Evolutionary conservation across 106 monocot species (phyloP).

Genomic region (Dendrobium officinale): DNA sequence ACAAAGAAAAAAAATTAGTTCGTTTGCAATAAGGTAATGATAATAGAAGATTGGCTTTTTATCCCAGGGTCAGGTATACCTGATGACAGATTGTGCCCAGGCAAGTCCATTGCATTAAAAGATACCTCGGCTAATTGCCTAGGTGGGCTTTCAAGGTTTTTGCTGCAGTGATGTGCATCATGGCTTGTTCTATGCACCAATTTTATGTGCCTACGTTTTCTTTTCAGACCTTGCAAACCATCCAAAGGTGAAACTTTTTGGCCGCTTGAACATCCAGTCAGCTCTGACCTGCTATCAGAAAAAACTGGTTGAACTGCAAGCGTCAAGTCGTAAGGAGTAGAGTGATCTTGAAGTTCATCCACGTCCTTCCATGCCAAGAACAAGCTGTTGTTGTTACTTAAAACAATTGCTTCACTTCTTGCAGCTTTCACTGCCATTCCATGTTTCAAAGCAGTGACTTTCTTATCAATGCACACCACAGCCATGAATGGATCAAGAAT

Average conservation of each 20-base stretch:
- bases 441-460: conserved; percentile 30
- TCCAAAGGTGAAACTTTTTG: not conserved
- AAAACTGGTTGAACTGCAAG: conserved; percentile 12
- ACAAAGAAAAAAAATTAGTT: not conserved
- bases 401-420: conserved; percentile 28
- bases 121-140: too few relatives aligned
- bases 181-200: not conserved
- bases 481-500: conserved; percentile 84
- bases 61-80: not conserved
- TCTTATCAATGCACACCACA: conserved; percentile 57
- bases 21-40: not conserved
- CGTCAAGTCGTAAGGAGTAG: not conserved
- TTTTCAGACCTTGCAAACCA: conserved; percentile 9
- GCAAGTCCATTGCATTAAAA: too few relatives aligned
- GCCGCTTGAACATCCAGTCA: not conserved
- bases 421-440: conserved; percentile 48
- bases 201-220: not conserved
- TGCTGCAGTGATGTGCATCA: not conserved
- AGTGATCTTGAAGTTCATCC: not conserved
- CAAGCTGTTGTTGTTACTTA: conserved; percentile 11
- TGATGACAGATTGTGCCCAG: not conserved
- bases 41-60: not conserved
- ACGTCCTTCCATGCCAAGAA: conserved; percentile 3
- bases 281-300: conserved; percentile 11
- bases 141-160: not conserved